These are phyloP conservation scores for Rhexocercosporidium sp. DNA, from an alignment of 2,329 filamentous ascomycete genomes.

Conservation along the genomic window DNA sequence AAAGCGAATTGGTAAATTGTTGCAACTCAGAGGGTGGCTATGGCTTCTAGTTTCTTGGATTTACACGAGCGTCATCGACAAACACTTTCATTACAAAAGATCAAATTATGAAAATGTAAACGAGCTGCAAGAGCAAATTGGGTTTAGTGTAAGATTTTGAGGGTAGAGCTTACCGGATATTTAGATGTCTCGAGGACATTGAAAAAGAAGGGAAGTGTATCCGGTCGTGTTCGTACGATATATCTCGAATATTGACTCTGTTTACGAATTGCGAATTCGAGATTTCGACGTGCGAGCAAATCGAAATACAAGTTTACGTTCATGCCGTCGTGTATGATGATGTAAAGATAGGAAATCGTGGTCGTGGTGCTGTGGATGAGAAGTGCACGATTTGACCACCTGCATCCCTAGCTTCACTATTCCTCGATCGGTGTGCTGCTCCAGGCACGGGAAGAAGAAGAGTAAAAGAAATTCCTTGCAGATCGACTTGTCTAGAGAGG, in stretches of 20 bases:
- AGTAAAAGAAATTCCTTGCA: too few relatives aligned
- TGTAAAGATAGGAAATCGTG: too few relatives aligned
- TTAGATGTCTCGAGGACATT: too few relatives aligned
- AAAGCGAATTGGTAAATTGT: background rate
- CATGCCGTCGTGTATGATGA: background rate
- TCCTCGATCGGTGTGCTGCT: too few relatives aligned
- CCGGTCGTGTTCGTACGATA: background rate
- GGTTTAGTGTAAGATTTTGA: background rate
- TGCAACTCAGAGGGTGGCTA: background rate
- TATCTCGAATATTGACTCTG: background rate
- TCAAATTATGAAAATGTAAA: background rate
- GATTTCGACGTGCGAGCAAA: background rate
- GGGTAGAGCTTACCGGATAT: too few relatives aligned
- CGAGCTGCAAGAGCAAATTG: background rate
- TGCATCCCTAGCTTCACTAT: too few relatives aligned
- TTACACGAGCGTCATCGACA: too few relatives aligned
- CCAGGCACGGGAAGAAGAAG: too few relatives aligned
- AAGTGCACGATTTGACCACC: too few relatives aligned
- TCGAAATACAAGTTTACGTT: background rate
- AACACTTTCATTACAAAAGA: background rate
- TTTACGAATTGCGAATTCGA: background rate
- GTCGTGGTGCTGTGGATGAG: background rate
- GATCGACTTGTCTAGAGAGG: too few relatives aligned
- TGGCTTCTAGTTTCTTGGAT: background rate
- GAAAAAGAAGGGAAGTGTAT: background rate